These are phyloP conservation scores for Echium plantagineum DNA, from an alignment of 257 asterid species.

Conservation along the genomic window DNA sequence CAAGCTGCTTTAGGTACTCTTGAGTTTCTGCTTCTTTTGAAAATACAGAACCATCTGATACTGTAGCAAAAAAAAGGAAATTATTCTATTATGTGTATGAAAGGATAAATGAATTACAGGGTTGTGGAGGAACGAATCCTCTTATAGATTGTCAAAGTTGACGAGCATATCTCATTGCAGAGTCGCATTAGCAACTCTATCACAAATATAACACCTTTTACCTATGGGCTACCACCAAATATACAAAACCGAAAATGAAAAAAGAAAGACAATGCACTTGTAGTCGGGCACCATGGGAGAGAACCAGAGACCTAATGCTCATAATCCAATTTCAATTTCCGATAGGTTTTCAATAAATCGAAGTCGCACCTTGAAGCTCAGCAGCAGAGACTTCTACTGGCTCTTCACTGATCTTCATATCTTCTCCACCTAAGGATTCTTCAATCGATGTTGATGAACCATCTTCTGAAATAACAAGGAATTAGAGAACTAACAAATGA, in stretches of 20 bases:
- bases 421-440: conserved; percentile 33
- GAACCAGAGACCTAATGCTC: neutral
- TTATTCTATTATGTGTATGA: neutral
- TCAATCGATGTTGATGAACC: conserved; percentile 26
- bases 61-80: neutral
- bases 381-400: conserved; percentile 44
- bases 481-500: neutral
- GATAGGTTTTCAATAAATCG: conserved; percentile 9
- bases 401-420: conserved; percentile 30
- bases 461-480: conserved; percentile 11
- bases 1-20: conserved; percentile 23
- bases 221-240: neutral
- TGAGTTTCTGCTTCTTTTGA: conserved; percentile 24
- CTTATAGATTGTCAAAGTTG: neutral
- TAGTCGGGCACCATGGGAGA: neutral
- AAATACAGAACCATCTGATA: conserved; percentile 15
- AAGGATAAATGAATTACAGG: neutral
- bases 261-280: neutral
- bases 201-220: neutral
- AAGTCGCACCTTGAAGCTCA: conserved; percentile 41
- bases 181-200: no score
- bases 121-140: neutral
- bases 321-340: conserved; percentile 25
- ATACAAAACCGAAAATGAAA: neutral
- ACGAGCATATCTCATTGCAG: neutral